A percentile compares a stretch with the other conserved stretches of the same genome.
Evolutionary conservation across 2,329 filamentous ascomycete species (phyloP).

Genomic region (Ophiosphaerella herpotricha): DNA sequence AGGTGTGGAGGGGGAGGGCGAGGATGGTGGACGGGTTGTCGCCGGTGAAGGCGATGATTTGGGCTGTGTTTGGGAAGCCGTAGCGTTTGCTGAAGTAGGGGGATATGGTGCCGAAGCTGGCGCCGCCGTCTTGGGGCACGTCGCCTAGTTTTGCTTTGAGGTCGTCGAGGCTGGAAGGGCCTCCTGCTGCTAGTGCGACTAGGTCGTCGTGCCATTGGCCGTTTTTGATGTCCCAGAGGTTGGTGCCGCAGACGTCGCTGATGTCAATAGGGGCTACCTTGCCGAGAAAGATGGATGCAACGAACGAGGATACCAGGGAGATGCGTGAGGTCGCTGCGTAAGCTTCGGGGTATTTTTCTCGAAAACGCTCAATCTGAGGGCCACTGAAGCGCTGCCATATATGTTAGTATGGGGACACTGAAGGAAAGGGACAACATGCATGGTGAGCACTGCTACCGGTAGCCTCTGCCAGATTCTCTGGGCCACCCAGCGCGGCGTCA

Average conservation of each 20-base stretch:
- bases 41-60: constrained; percentile 85
- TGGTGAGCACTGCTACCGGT: constrained; percentile 96
- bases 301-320: constrained; percentile 92
- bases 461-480: constrained; percentile 71
- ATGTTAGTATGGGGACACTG: constrained; percentile 9
- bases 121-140: constrained; percentile 79
- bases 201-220: constrained; percentile 76
- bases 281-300: constrained; percentile 88
- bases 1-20: constrained; percentile 80
- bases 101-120: constrained; percentile 74
- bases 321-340: constrained; percentile 83
- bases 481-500: constrained; percentile 70
- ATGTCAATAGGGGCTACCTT: constrained; percentile 88
- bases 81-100: constrained; percentile 79
- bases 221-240: constrained; percentile 85
- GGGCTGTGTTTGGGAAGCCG: constrained; percentile 75
- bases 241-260: constrained; percentile 94
- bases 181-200: constrained; percentile 73
- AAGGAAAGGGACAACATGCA: constrained; percentile 56
- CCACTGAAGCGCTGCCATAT: constrained; percentile 83
- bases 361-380: constrained; percentile 91
- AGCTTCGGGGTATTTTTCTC: constrained; percentile 76
- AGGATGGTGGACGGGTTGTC: constrained; percentile 97
- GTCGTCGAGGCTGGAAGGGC: constrained; percentile 60
- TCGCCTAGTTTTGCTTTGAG: constrained; percentile 79